phyloP scores from a whole-genome alignment of 2,329 filamentous ascomycete genomes.

The Helotiales sp. region DNA sequence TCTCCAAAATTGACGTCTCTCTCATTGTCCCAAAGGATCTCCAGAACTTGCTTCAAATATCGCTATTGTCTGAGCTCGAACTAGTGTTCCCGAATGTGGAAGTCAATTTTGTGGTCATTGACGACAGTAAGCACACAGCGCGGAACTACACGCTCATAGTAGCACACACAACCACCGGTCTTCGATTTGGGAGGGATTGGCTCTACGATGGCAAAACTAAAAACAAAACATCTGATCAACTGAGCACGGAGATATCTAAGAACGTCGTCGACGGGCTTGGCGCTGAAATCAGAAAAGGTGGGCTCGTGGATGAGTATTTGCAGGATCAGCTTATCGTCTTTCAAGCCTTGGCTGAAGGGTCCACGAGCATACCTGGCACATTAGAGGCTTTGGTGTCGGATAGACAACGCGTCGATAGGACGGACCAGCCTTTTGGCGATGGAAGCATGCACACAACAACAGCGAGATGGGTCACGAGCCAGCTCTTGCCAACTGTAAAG shows the following conservation, averaged over 20 bases:
- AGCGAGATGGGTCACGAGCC: constrained; percentile 58
- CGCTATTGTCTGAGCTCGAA: constrained; percentile 43
- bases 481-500: constrained; percentile 48
- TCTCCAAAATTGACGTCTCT: constrained; percentile 51
- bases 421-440: constrained; percentile 52
- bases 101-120: constrained; percentile 45
- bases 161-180: constrained; percentile 46
- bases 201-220: constrained; percentile 43
- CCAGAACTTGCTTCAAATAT: constrained; percentile 42
- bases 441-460: constrained; percentile 58
- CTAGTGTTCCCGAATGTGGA: constrained; percentile 45
- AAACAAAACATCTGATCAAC: constrained; percentile 25
- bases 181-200: constrained; percentile 52
- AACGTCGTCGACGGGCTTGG: constrained; percentile 48
- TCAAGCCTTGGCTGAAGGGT: constrained; percentile 56
- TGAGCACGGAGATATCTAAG: constrained; percentile 43
- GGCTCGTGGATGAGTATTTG: constrained; percentile 55
- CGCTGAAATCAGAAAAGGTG: constrained; percentile 44
- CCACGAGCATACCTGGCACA: constrained; percentile 37
- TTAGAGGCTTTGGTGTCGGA: constrained; percentile 18
- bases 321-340: constrained; percentile 63
- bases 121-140: constrained; percentile 52
- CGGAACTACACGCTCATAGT: constrained; percentile 59
- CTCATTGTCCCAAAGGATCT: constrained; percentile 50
- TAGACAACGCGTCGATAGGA: constrained; percentile 44